Conservation (phyloP, 1,284 basidiomycete genomes). For the Trichosporon ovoides region DNA sequence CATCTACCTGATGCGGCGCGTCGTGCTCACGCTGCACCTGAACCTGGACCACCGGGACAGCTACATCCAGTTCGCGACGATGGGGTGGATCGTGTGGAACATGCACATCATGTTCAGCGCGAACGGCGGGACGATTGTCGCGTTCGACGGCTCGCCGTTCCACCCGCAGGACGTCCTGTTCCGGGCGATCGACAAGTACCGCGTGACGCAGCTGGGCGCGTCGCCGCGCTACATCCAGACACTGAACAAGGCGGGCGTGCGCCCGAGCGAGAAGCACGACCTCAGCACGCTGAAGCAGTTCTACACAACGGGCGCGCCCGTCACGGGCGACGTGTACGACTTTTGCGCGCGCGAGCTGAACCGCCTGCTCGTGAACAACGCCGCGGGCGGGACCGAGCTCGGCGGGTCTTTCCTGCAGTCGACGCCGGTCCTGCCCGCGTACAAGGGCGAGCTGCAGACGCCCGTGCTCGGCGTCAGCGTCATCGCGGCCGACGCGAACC, state of each 20-base stretch:
- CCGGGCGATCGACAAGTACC: slow-evolving; percentile 30
- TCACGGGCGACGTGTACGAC: slow-evolving; percentile 31
- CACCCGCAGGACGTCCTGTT: slow-evolving; percentile 33
- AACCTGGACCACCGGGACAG: slow-evolving; percentile 28
- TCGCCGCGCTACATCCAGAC: slow-evolving; percentile 34
- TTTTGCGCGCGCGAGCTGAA: slow-evolving; percentile 20
- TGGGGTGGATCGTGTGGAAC: slow-evolving; percentile 44
- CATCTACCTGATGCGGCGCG: slow-evolving; percentile 25
- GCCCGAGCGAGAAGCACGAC: slow-evolving; percentile 20
- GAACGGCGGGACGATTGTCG: slow-evolving; percentile 31
- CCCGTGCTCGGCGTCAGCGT: slow-evolving; percentile 38
- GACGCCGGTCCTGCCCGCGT: slow-evolving; percentile 29
- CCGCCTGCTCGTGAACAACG: slow-evolving; percentile 31
- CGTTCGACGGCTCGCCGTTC: slow-evolving; percentile 43
- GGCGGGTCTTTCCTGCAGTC: slow-evolving; percentile 34
- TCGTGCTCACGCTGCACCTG: slow-evolving; percentile 16
- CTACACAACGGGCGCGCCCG: slow-evolving; percentile 37
- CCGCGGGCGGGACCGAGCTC: slow-evolving; percentile 39
- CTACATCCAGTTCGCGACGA: slow-evolving; percentile 37
- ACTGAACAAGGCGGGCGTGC: slow-evolving; percentile 17
- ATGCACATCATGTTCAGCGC: slow-evolving; percentile 29
- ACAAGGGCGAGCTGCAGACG: slow-evolving; percentile 37
- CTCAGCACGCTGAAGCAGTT: slow-evolving; percentile 30
- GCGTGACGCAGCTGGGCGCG: slow-evolving; percentile 34
- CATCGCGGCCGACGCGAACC: slow-evolving; percentile 20